phyloP scores from a whole-genome alignment of 192 early-diverging fungal genomes.

The Coemansia sp. region DNA sequence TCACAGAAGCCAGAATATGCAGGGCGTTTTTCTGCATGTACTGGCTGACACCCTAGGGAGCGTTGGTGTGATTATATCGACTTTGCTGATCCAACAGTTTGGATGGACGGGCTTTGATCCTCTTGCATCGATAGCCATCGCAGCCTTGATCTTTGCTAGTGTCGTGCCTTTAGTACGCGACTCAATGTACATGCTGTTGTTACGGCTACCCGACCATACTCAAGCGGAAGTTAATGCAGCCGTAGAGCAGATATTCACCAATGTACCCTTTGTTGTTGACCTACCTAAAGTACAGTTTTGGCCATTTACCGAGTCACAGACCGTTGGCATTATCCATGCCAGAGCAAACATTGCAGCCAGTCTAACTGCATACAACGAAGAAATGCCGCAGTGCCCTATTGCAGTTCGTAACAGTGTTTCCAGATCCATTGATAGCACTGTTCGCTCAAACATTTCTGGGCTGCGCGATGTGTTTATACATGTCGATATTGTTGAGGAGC shows the following conservation, averaged over 20 bases:
- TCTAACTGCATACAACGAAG: constrained; percentile 14
- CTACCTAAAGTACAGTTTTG: constrained; percentile 44
- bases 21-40: constrained; percentile 93
- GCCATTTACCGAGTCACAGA: constrained; percentile 47
- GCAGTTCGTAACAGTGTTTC: constrained; percentile 19
- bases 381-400: constrained; percentile 22
- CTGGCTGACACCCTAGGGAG: constrained; percentile 94
- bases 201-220: constrained; percentile 44
- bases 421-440: constrained; percentile 17
- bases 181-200: constrained; percentile 59
- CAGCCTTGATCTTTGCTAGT: constrained; percentile 79
- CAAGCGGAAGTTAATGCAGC: constrained; percentile 31
- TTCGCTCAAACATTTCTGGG: constrained; percentile 27
- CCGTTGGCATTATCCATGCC: constrained; percentile 40
- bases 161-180: constrained; percentile 82
- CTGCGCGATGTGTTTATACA: constrained; percentile 45
- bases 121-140: constrained; percentile 90
- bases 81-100: constrained; percentile 82
- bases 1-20: constrained; percentile 79
- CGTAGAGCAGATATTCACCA: constrained; percentile 16
- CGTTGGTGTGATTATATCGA: constrained; percentile 94
- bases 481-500: constrained; percentile 12
- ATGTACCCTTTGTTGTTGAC: constrained; percentile 10
- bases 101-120: constrained; percentile 97
- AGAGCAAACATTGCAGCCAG: background rate